Conservation (phyloP, 73 alveolate species). For the Urostyla sp. region DNA sequence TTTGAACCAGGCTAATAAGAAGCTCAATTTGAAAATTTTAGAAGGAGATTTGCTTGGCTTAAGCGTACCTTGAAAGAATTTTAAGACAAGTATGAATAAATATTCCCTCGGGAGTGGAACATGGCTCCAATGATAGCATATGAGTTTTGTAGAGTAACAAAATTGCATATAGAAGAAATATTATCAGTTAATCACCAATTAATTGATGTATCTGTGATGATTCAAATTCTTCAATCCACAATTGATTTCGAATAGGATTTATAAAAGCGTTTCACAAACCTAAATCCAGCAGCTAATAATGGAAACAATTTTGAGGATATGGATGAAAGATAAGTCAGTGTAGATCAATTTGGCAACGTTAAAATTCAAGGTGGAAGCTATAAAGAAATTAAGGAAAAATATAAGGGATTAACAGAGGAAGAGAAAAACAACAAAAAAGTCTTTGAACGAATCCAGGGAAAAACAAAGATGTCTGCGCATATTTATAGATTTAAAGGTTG, state of each 20-base stretch:
- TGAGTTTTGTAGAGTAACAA: conserved; percentile 95
- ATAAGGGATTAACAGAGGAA: conserved; percentile 50
- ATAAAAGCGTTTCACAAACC: conserved; percentile 79
- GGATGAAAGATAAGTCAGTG: conserved; percentile 43
- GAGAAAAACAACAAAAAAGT: conserved; percentile 51
- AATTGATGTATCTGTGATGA: conserved; percentile 89
- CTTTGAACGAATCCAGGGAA: conserved; percentile 49
- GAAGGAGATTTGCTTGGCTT: conserved; percentile 97
- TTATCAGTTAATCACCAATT: conserved; percentile 75
- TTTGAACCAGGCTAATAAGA: conserved; percentile 79
- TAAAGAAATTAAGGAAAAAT: conserved; percentile 77
- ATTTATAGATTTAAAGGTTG: conserved; percentile 87
- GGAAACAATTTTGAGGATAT: conserved; percentile 12
- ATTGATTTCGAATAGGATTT: conserved; percentile 91
- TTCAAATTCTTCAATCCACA: conserved; percentile 86
- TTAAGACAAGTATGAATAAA: conserved; percentile 83
- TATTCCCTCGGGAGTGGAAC: conserved; percentile 96
- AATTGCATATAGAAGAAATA: conserved; percentile 87
- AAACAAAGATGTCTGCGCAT: conserved; percentile 74
- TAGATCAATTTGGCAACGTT: conserved; percentile 62
- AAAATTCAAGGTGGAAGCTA: conserved; percentile 67
- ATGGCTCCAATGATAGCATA: conserved; percentile 89
- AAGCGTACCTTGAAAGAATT: conserved; percentile 92
- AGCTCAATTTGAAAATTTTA: conserved; percentile 88
- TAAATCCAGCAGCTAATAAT: not conserved